These are phyloP conservation scores for Blastobotrys elegans DNA, from an alignment of 1,139 yeast genomes.

Conservation along the genomic window DNA sequence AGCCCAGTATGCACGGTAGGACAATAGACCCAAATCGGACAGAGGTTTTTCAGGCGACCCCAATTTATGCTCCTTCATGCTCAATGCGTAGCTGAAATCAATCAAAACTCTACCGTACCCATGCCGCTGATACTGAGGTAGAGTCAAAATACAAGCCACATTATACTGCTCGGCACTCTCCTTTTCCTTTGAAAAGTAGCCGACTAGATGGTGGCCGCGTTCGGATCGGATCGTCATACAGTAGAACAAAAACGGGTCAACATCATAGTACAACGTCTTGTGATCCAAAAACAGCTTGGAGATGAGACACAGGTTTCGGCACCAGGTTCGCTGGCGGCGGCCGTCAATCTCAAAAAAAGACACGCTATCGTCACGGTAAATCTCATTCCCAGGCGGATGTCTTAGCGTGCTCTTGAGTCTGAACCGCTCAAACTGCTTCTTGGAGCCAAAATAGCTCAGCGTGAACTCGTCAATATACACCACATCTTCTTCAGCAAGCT, in stretches of 20 bases:
- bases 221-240: slow-evolving; percentile 90
- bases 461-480: slow-evolving; percentile 91
- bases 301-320: slow-evolving; percentile 84
- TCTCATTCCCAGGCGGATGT: slow-evolving; percentile 98
- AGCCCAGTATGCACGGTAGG: slow-evolving; percentile 96
- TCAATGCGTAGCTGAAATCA: slow-evolving; percentile 87
- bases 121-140: slow-evolving; percentile 93
- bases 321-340: slow-evolving; percentile 91
- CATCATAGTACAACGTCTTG: slow-evolving; percentile 92
- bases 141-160: slow-evolving; percentile 91
- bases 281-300: slow-evolving; percentile 90
- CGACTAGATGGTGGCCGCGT: slow-evolving; percentile 90
- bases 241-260: slow-evolving; percentile 92
- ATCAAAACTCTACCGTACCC: slow-evolving; percentile 91
- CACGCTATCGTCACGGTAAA: slow-evolving; percentile 77
- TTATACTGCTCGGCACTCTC: slow-evolving; percentile 54
- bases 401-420: slow-evolving; percentile 73
- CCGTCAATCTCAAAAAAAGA: slow-evolving; percentile 97
- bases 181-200: slow-evolving; percentile 93
- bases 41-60: slow-evolving; percentile 98
- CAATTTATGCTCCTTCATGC: slow-evolving; percentile 78
- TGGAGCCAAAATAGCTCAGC: slow-evolving; percentile 79
- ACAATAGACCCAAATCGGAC: slow-evolving; percentile 86
- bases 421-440: slow-evolving; percentile 87
- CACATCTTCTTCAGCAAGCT: slow-evolving; percentile 84